Conservation (phyloP, 1,284 basidiomycete species). For the Vanrija sp. region DNA sequence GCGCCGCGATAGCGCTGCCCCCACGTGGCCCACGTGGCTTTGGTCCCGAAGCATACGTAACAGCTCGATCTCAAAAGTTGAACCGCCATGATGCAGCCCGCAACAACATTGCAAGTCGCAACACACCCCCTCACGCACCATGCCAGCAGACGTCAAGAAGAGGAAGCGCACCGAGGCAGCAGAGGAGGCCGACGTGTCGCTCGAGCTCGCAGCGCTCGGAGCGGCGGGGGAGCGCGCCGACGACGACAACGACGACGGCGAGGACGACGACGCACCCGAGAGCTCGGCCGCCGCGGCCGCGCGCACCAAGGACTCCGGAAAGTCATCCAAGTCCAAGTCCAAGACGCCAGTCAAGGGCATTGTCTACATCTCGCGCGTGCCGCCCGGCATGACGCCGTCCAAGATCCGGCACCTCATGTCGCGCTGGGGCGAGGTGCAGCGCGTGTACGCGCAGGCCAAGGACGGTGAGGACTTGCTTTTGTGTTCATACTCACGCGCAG, state of each 20-base stretch:
- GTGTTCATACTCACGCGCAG: slow-evolving; percentile 10
- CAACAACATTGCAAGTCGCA: not conserved
- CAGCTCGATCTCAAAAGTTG: not conserved
- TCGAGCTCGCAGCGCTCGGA: not conserved
- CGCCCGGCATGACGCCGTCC: slow-evolving; percentile 96
- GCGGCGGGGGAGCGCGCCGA: not conserved
- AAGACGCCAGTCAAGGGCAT: slow-evolving; percentile 59
- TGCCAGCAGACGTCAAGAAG: not conserved
- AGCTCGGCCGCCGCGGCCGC: not conserved
- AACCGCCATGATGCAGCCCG: not conserved
- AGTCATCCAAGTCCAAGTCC: slow-evolving; percentile 28
- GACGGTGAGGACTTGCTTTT: slow-evolving; percentile 53
- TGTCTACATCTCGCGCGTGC: slow-evolving; percentile 91
- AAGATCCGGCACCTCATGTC: slow-evolving; percentile 93
- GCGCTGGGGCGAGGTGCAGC: slow-evolving; percentile 73
- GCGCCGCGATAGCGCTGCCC: too few species aligned
- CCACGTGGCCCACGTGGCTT: not conserved
- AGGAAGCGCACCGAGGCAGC: not conserved
- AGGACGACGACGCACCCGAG: not conserved
- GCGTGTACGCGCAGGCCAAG: slow-evolving; percentile 83
- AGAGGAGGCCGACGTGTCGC: not conserved
- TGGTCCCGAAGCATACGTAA: not conserved
- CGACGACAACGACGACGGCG: not conserved
- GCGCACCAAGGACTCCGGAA: not conserved
- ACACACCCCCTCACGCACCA: not conserved